Base-by-base conservation (phyloP, 352 stramenopile species). In the Halophytophthora batemanensis region DNA sequence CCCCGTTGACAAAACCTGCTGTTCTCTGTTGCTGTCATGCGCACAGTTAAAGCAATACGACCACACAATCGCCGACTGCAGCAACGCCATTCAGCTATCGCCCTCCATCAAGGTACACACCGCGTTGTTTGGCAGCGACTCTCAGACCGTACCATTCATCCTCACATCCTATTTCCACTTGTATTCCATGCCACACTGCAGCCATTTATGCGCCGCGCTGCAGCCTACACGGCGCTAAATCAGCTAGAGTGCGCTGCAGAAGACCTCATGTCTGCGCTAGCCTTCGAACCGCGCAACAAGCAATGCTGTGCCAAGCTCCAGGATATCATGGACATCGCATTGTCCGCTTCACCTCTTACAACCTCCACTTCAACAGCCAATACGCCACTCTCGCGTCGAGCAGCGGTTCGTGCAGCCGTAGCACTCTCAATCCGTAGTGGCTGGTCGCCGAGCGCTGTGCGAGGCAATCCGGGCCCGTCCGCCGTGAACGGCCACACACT, bases 391-490 rank as follows among this genome's bases (percentile, higher is more conserved):
- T 45, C 59, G 23, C 58, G 64, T 6, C 49, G 18, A 41, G 64
- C 74, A 17, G 53, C 46, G 4, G 15, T 71, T 14, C 45, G 56
- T 46, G 77, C 75, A 14, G 56, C 50, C 6, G 41, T 76, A 7
- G 47, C 78, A 15, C 19, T 69, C 2, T 65, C 68, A 13, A 59
- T 71, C 33, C 61, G 65, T 36, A 40, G 65, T n/a, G 79, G 79
- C 5, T 90, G 79, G 79, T 49, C 45, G 11, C 34, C 52, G 1
- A 51, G 67, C 21, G 37, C 62, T 15, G 72, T 90, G 4, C 71
- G 72, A 57, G 79, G 79, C 2, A 90, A 90, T 22, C 79, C 79
- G 21, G 71, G 72, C n/a, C 79, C 79, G 25, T 62, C 74, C 33
- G 76, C 64, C 35, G 51, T 87, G 6, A 90, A 87, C 37, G 79